Evolutionary conservation across 2,329 filamentous ascomycete species (phyloP).

Genomic region (Thyridium curvatum): DNA sequence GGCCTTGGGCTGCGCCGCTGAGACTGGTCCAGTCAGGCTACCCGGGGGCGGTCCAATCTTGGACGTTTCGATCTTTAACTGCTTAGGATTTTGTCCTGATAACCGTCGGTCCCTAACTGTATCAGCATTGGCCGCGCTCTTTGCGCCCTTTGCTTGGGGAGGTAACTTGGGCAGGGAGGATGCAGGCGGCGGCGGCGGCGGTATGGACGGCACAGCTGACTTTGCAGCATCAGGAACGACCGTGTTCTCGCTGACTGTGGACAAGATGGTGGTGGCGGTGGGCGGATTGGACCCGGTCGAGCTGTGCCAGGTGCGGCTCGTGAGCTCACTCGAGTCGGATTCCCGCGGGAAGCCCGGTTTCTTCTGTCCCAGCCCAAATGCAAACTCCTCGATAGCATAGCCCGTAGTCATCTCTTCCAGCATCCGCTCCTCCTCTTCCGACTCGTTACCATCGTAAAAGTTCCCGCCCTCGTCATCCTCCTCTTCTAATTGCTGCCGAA

Average conservation of each 20-base stretch:
- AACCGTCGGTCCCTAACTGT: constrained; percentile 70
- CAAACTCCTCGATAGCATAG: constrained; percentile 77
- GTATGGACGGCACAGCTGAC: constrained; percentile 14
- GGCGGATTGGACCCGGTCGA: constrained; percentile 68
- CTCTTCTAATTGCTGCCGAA: constrained; percentile 29
- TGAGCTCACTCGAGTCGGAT: constrained; percentile 75
- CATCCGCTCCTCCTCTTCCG: constrained; percentile 68
- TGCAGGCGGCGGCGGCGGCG: constrained; percentile 41
- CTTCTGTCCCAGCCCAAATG: constrained; percentile 61
- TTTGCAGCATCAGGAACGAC: constrained; percentile 18
- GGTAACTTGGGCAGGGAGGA: constrained; percentile 40
- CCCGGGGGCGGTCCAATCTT: constrained; percentile 21
- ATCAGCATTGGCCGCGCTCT: constrained; percentile 16
- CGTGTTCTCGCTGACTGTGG: constrained; percentile 62
- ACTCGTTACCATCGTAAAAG: constrained; percentile 55
- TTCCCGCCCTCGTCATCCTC: constrained; percentile 40
- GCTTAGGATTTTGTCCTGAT: constrained; percentile 73
- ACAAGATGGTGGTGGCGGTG: constrained; percentile 60
- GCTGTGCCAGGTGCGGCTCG: constrained; percentile 75
- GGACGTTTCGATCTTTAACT: constrained; percentile 81
- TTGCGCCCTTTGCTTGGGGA: constrained; percentile 22
- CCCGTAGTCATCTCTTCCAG: constrained; percentile 85
- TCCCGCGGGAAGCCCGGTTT: constrained; percentile 65
- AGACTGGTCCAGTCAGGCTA: constrained; percentile 4
- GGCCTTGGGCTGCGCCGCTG: not conserved